Evolutionary conservation across 805 yeast genomes (phyloP), one percentile per base, ranked within the genome.

Genomic region (Grigorovia yakushimaensis): DNA sequence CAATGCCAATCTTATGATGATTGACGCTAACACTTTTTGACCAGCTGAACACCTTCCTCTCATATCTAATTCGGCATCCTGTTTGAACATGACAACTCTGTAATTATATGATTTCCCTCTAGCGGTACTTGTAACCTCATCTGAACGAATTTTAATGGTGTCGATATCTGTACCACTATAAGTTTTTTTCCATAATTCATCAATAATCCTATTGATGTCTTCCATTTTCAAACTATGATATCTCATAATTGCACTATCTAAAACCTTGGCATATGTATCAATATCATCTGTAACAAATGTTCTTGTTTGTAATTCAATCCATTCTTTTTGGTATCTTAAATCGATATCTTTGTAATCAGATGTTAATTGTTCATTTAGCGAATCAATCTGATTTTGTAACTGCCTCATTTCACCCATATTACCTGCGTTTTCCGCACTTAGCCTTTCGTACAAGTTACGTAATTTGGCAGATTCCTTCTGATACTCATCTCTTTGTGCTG

Each of bases 11-110:
- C 99, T 73, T 48, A 93, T 91, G 30, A 93, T 80, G 43, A 93
- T 89, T 38, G 94, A 83, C 0, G 98, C 96, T 42, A 93, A 67
- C 4, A 93, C 97, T 58, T 88, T 87, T 65, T 93, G 99, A 0
- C 99, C 99, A 0, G 98, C 98, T 1, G 96, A 87, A 63, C 99
- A 93, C 49, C 98, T 70, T 0, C 98, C 99, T 51, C 99, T 76
- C 99, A 93, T 93, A 61, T 93, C 99, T 43, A 93, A 69, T 63
- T 93, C 98, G 1, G 82, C 84, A 49, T 85, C 91, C 58, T 84
- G 87, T 62, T 93, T 93, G 49, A 81, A 81, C 98, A 93, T 93
- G 20, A 89, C 95, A 18, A 93, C 97, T 37, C 97, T 72, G 60
- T 91, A 91, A 61, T 91, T 89, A 63, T 89, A 91, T 1, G 93